phyloP scores from a whole-genome alignment of 768 basidiomycete genomes.

The Psilocybe tampanensis region DNA sequence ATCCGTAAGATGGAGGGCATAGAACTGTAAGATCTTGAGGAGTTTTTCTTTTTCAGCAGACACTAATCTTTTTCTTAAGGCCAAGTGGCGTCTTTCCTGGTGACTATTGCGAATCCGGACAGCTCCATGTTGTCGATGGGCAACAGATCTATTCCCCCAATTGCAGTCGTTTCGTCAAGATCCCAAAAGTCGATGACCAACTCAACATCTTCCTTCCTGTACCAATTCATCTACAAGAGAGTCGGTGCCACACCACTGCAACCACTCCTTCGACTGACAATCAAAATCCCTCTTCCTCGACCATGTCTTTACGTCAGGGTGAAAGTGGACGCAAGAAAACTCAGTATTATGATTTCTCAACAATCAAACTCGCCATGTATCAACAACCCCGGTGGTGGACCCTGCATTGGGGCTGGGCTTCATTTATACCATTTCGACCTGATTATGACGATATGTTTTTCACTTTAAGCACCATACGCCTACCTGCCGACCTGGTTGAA shows the following conservation, averaged over 20 bases:
- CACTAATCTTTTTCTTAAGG: too few species aligned
- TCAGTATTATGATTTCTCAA: neutral
- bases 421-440: neutral
- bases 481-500: neutral
- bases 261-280: too few species aligned
- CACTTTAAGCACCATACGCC: neutral
- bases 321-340: too few species aligned
- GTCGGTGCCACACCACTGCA: too few species aligned
- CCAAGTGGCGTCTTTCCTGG: too few species aligned
- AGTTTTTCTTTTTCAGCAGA: too few species aligned
- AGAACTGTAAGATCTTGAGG: too few species aligned
- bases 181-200: neutral
- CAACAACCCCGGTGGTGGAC: neutral
- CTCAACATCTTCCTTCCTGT: neutral
- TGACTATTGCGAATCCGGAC: too few species aligned
- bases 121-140: neutral
- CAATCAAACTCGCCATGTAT: neutral
- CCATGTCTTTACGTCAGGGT: too few species aligned
- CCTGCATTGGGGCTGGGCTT: constrained; percentile 2
- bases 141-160: neutral
- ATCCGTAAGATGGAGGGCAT: too few species aligned
- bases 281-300: too few species aligned
- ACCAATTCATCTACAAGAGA: neutral
- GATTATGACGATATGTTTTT: neutral
- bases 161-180: neutral